Base-by-base conservation (phyloP, 148 eudicot species). In the Arctostaphylos glauca region DNA sequence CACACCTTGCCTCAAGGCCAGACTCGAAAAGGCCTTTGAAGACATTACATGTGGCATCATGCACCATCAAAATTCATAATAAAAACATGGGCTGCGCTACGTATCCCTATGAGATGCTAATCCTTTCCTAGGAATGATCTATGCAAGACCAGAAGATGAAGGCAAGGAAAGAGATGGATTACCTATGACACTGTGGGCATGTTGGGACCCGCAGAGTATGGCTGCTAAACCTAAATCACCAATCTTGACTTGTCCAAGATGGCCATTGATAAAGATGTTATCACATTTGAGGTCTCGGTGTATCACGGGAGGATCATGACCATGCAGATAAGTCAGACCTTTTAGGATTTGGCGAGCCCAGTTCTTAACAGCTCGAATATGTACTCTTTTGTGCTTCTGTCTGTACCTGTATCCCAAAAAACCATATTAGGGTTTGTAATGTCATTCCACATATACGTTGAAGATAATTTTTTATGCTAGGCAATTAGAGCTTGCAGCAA, bases 211-310 rank as follows among this genome's bases (percentile, higher is more conserved):
- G 25, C 86, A 85, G 74, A 96, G 98, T 47, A 94, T 89, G 72
- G 98, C 90, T 8, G 98, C 98, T 76, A 96, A 82, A 44, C 98
- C 98, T 66, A 96, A 89, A 89, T 96, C 98, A 82, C 98, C 98
- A 74, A 96, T 96, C 91, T 96, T 96, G 75, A 96, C 97, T 85
- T 91, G 98, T 58, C 98, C 98, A 77, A 92, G 87, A 87, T 96
- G 94, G 62, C 98, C 98, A 82, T 96, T 96, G 71, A 96, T 90
- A 84, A 96, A 96, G 71, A 96, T 91, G 84, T 96, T 96, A 74
- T 96, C 98, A 54, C 98, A 96, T 82, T 96, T 96, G 67, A 96
- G 91, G 84, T 96, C 98, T 21, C 98, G 88, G 56, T 95, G 98
- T 71, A 95, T 93, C 50, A 95, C 94, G 0, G 96, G 97, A 81